Evolutionary conservation across 441 rosid genomes (phyloP).

Genomic region (Euphorbia neoarborescens): DNA sequence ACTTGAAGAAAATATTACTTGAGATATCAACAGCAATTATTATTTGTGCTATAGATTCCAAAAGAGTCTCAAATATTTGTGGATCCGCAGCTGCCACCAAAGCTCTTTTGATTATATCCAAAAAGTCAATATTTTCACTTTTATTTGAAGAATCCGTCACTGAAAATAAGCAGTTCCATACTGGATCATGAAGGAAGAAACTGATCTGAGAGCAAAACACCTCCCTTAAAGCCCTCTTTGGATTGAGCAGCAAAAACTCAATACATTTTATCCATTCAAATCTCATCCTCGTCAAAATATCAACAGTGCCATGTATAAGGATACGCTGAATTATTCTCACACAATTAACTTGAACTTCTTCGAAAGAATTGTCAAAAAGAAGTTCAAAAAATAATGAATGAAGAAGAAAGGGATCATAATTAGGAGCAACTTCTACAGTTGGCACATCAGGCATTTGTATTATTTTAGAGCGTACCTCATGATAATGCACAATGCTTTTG

Average conservation of each 20-base stretch:
- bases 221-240: constrained; percentile 70
- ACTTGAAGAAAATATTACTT: constrained; percentile 59
- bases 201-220: constrained; percentile 77
- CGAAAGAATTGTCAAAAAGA: constrained; percentile 66
- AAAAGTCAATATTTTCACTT: constrained; percentile 44
- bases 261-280: constrained; percentile 70
- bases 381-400: constrained; percentile 57
- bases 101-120: constrained; percentile 56
- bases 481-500: constrained; percentile 29
- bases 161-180: constrained; percentile 50
- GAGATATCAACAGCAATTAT: constrained; percentile 63
- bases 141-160: constrained; percentile 34
- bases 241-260: constrained; percentile 56
- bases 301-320: constrained; percentile 53
- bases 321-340: constrained; percentile 58
- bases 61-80: constrained; percentile 64
- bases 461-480: constrained; percentile 29
- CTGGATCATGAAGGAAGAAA: constrained; percentile 47
- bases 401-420: constrained; percentile 39
- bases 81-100: constrained; percentile 56
- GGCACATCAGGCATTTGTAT: constrained; percentile 31
- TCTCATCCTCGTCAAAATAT: constrained; percentile 46
- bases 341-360: constrained; percentile 88
- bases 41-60: constrained; percentile 70
- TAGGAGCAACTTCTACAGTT: constrained; percentile 28